A percentile compares a stretch with the other conserved stretches of the same genome.
Conservation (phyloP, 805 yeast genomes). For the Yamadazyma nakazawae region DNA sequence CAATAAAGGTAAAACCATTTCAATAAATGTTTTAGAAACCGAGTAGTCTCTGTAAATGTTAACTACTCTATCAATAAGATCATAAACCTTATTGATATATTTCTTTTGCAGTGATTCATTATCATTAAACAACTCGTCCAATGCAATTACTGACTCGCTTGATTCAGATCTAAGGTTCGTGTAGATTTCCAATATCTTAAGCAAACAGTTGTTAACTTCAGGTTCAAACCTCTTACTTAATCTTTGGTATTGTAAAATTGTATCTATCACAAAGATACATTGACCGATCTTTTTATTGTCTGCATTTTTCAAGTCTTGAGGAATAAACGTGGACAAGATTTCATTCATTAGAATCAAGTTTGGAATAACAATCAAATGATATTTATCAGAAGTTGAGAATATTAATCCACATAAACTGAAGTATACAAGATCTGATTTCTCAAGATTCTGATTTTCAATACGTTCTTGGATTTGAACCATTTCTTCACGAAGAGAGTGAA, state of each 20-base stretch:
- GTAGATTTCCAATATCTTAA: constrained; percentile 39
- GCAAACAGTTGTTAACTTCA: constrained; percentile 45
- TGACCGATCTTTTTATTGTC: constrained; percentile 40
- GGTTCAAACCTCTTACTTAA: constrained; percentile 80
- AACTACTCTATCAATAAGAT: constrained; percentile 28
- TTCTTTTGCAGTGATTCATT: constrained; percentile 20
- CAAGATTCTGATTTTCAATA: constrained; percentile 23
- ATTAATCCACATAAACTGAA: constrained; percentile 70
- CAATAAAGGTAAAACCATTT: constrained; percentile 14
- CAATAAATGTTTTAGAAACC: constrained; percentile 57
- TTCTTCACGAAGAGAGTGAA: constrained; percentile 57
- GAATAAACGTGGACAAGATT: constrained; percentile 37
- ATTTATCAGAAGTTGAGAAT: constrained; percentile 94
- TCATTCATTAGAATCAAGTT: constrained; percentile 71
- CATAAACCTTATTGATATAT: constrained; percentile 32
- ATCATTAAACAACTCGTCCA: constrained; percentile 17
- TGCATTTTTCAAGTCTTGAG: constrained; percentile 35
- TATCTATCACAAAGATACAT: constrained; percentile 65
- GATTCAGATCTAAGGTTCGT: background rate
- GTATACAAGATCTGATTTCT: constrained; percentile 54
- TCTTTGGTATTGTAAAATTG: constrained; percentile 69
- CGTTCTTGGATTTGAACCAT: constrained; percentile 55
- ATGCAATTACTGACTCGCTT: constrained; percentile 3
- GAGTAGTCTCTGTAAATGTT: constrained; percentile 59
- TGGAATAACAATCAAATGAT: constrained; percentile 88